Evolutionary conservation across 2,329 filamentous ascomycete species (phyloP).

Genomic region (Trichophyton mentagrophytes): DNA sequence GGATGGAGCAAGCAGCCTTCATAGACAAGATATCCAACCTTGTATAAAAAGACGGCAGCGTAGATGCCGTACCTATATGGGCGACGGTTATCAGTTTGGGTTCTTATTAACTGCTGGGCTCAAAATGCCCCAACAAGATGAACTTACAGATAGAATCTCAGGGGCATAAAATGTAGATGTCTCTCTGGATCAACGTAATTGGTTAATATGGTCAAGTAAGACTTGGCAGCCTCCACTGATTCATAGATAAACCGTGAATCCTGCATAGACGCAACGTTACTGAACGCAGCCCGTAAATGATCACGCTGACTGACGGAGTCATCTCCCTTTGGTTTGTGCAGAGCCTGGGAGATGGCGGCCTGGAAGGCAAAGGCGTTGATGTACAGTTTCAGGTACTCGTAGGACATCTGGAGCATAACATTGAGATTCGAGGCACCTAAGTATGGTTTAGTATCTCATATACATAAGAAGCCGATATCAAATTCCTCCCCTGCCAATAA

Average conservation of each 20-base stretch:
- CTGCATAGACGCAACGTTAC: slow-evolving; percentile 46
- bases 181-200: slow-evolving; percentile 47
- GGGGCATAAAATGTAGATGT: slow-evolving; percentile 50
- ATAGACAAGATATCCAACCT: slow-evolving; percentile 28
- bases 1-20: neutral
- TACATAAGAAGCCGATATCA: neutral
- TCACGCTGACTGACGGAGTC: slow-evolving; percentile 27
- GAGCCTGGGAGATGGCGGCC: slow-evolving; percentile 47
- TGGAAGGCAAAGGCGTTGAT: slow-evolving; percentile 67
- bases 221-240: slow-evolving; percentile 51
- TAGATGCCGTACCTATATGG: slow-evolving; percentile 41
- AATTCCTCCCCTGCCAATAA: no score
- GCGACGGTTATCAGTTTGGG: neutral
- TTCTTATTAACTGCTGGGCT: slow-evolving; percentile 10
- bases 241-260: slow-evolving; percentile 56
- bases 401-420: slow-evolving; percentile 54
- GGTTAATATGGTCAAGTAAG: slow-evolving; percentile 47
- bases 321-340: slow-evolving; percentile 25
- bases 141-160: slow-evolving; percentile 49
- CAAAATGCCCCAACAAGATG: neutral
- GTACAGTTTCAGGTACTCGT: slow-evolving; percentile 60
- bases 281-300: slow-evolving; percentile 35
- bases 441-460: slow-evolving; percentile 11
- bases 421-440: slow-evolving; percentile 52
- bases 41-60: slow-evolving; percentile 53